phyloP scores from a whole-genome alignment of 2,329 filamentous ascomycete genomes.

The Clarireedia paspali region DNA sequence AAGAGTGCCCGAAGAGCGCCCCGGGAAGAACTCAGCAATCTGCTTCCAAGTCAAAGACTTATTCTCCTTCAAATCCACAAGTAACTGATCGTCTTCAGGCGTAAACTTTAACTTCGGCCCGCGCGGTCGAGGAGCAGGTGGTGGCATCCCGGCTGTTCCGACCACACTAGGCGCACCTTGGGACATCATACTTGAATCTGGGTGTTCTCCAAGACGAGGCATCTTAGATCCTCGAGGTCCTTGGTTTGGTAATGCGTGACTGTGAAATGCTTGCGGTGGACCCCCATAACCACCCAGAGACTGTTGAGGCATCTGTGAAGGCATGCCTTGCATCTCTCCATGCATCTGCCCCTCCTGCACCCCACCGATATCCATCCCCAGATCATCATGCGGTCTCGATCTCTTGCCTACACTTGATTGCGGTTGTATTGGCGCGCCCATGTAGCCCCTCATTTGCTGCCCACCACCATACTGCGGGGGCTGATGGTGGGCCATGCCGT shows the following conservation, averaged over 20 bases:
- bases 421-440: conserved; percentile 28
- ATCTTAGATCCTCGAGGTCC: conserved; percentile 57
- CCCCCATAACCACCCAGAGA: conserved; percentile 38
- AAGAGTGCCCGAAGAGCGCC: conserved; percentile 79
- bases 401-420: conserved; percentile 38
- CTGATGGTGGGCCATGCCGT: conserved; percentile 45
- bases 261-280: conserved; percentile 47
- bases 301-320: conserved; percentile 50
- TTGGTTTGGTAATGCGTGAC: conserved; percentile 72
- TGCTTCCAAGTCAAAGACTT: conserved; percentile 96
- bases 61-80: conserved; percentile 89
- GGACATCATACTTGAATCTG: conserved; percentile 33
- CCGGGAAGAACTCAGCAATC: conserved; percentile 93
- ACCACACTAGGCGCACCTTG: conserved; percentile 74
- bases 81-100: conserved; percentile 77
- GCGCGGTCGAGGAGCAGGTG: conserved; percentile 69
- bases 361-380: conserved; percentile 41
- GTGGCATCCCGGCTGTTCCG: conserved; percentile 79
- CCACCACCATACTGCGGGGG: conserved; percentile 39
- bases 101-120: conserved; percentile 93
- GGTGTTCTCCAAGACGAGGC: conserved; percentile 49
- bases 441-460: conserved; percentile 42
- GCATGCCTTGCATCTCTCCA: conserved; percentile 33
- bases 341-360: conserved; percentile 37
- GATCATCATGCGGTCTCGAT: conserved; percentile 42